phyloP scores from a whole-genome alignment of 805 yeast genomes.

The Metschnikowia bowlesiae region DNA sequence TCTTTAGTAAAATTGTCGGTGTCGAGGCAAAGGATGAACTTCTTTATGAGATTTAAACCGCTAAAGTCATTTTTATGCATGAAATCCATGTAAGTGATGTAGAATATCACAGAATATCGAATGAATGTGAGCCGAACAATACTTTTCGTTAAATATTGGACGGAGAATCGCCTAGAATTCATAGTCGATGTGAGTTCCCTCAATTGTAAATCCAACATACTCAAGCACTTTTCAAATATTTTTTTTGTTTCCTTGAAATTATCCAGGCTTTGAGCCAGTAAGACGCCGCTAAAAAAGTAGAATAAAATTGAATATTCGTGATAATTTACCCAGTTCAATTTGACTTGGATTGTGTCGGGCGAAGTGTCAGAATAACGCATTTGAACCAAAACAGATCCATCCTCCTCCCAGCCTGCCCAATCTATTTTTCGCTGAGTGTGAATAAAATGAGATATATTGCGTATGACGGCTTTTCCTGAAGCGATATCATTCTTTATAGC shows the following conservation, averaged over 20 bases:
- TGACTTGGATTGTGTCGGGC: conserved; percentile 13
- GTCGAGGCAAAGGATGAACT: conserved; percentile 36
- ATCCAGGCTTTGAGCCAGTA: not conserved
- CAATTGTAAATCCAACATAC: conserved; percentile 10
- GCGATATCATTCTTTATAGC: conserved; percentile 24
- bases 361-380: conserved; percentile 1
- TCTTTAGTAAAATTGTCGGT: conserved; percentile 32
- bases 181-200: conserved; percentile 5
- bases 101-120: conserved; percentile 23
- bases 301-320: conserved; percentile 40
- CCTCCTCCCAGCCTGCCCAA: conserved; percentile 28
- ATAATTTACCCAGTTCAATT: conserved; percentile 39
- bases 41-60: conserved; percentile 21
- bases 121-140: conserved; percentile 27
- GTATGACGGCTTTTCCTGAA: conserved; percentile 21
- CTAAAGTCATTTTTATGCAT: conserved; percentile 21
- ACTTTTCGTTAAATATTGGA: conserved; percentile 8
- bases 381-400: conserved; percentile 18
- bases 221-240: conserved; percentile 33
- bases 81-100: conserved; percentile 35
- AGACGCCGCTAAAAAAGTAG: conserved; percentile 41
- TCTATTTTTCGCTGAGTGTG: conserved; percentile 15
- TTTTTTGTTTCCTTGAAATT: conserved; percentile 31
- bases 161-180: conserved; percentile 4
- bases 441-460: conserved; percentile 14